Evolutionary conservation across 352 stramenopile genomes (phyloP).

Genomic region (Phytophthora boehmeriae): DNA sequence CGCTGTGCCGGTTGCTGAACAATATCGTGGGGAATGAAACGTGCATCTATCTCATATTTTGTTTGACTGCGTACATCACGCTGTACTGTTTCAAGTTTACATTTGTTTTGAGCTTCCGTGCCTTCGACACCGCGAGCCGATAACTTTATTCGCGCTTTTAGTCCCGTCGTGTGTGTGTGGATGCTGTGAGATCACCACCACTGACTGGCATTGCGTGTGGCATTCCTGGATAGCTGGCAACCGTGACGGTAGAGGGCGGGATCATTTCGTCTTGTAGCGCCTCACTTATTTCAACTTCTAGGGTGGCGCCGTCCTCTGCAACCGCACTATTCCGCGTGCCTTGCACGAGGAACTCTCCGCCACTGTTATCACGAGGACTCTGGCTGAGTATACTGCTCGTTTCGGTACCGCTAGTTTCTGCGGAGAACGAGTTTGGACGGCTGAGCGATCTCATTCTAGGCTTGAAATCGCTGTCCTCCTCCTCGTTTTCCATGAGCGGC

Average conservation of each 20-base stretch:
- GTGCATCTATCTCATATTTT: constrained; percentile 21
- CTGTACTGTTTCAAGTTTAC: constrained; percentile 24
- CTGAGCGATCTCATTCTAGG: constrained; percentile 21
- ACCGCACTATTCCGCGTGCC: constrained; percentile 9
- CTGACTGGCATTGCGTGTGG: constrained; percentile 27
- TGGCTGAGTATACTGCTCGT: constrained; percentile 29
- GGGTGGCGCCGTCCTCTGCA: background rate
- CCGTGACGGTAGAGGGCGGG: constrained; percentile 20
- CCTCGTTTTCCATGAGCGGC: constrained; percentile 51
- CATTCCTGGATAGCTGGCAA: constrained; percentile 29
- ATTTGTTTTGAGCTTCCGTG: constrained; percentile 13
- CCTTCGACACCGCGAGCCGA: constrained; percentile 4
- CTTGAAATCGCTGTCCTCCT: constrained; percentile 32
- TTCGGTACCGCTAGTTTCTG: constrained; percentile 22
- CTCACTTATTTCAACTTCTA: background rate
- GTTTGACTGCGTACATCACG: constrained; percentile 2
- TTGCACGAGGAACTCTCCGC: constrained; percentile 17
- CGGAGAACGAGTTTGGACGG: constrained; percentile 26
- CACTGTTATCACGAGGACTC: constrained; percentile 11
- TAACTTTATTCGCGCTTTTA: constrained; percentile 19
- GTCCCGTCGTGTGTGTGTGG: constrained; percentile 20
- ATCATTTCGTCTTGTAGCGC: constrained; percentile 20
- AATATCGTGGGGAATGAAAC: constrained; percentile 7
- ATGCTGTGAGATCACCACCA: constrained; percentile 11
- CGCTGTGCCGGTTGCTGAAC: background rate